phyloP scores from a whole-genome alignment of 176 grass and related monocot genomes.

The Poa pratensis region DNA sequence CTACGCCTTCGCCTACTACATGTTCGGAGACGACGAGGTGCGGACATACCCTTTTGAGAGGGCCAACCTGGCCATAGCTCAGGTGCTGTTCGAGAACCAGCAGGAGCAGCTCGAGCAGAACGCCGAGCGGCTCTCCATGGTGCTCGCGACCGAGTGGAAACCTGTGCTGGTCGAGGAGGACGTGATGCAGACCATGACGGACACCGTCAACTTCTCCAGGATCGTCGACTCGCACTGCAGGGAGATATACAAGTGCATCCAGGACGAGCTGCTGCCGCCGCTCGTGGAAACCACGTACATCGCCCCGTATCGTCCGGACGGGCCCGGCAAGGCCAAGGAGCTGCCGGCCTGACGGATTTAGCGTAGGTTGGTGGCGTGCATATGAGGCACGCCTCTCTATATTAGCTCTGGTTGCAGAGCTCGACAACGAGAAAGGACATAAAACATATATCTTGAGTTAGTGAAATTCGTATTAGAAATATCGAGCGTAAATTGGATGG shows the following conservation, averaged over 20 bases:
- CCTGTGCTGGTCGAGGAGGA: background rate
- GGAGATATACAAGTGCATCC: constrained; percentile 51
- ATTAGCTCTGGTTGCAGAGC: background rate
- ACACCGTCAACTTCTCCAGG: constrained; percentile 28
- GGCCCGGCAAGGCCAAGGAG: constrained; percentile 46
- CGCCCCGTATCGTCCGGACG: constrained; percentile 32
- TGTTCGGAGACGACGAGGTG: constrained; percentile 51
- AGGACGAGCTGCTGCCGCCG: constrained; percentile 52
- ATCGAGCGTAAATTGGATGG: background rate
- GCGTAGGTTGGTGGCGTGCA: background rate
- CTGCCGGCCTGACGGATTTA: background rate
- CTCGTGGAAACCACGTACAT: constrained; percentile 26
- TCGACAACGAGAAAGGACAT: background rate
- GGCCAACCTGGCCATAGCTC: constrained; percentile 21
- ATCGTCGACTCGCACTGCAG: constrained; percentile 42
- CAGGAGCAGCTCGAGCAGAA: constrained; percentile 49
- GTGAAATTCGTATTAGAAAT: background rate
- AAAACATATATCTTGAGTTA: background rate
- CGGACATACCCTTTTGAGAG: background rate
- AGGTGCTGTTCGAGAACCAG: constrained; percentile 53
- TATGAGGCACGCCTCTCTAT: background rate
- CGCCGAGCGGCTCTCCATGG: constrained; percentile 49
- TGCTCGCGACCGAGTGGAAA: background rate
- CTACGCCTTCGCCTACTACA: constrained; percentile 57
- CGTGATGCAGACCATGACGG: background rate